Evolutionary conservation across 495 filamentous ascomycete genomes (phyloP), one percentile per base, ranked within the genome.

Genomic region (Talaromyces proteolyticus): DNA sequence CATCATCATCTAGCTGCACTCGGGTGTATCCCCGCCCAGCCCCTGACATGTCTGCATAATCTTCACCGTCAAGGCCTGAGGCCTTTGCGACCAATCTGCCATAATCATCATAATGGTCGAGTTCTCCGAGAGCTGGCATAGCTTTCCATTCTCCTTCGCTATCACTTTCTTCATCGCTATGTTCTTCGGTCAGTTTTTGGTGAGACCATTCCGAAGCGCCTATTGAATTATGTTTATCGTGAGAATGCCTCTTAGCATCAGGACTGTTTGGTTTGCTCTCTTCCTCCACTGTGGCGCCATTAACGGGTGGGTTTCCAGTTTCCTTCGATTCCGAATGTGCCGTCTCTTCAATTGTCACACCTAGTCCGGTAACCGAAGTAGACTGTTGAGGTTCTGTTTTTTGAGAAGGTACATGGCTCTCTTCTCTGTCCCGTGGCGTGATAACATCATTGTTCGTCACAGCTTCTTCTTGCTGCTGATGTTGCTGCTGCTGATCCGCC

Each of bases 41-140:
- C 2, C 91, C 91, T 24, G 91, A 89, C 0, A 93, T 70, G 21
- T 79, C 82, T 11, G 69, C 78, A 59, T 95, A 94, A 36, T 78
- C 78, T 44, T 88, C 82, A 49, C 85, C 86, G 1, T 82, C 82
- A 41, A 87, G 82, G 29, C 78, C 67, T 23, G 84, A 82, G 39
- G 91, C 91, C 26, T 78, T 79, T 6, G 92, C 93, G 51, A 99
- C 72, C 23, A 97, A 76, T 59, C 79, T 88, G 51, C 90, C 88
- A 57, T 94, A 84, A 54, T 99, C 93, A 62, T 99, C 88, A 63
- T 97, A 99, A 25, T 95, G 83, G 68, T 97, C 92, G 60, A 89
- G 89, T 16, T 88, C 84, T 6, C 89, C 93, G 52, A 87, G 86
- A 5, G 94, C 87, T 16, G 93, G 92, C 93, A 99, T 99, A 2